phyloP scores from a whole-genome alignment of 2,329 filamentous ascomycete species.

The Moelleriella libera region DNA sequence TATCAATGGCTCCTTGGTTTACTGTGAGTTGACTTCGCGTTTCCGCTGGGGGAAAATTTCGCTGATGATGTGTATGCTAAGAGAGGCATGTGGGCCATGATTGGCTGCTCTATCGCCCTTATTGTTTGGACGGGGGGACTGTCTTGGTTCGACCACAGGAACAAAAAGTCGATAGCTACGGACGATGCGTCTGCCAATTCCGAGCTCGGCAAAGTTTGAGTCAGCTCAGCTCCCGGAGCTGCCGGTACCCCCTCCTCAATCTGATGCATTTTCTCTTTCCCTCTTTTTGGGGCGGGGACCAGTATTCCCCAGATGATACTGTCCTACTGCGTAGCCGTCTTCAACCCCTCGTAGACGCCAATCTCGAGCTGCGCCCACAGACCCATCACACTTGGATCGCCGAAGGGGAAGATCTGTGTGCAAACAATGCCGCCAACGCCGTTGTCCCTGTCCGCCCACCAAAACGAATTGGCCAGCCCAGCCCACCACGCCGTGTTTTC shows the following conservation, averaged over 20 bases:
- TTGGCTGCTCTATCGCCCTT: conserved; percentile 45
- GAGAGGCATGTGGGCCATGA: conserved; percentile 64
- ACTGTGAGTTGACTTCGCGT: conserved; percentile 28
- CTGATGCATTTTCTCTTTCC: too few species aligned
- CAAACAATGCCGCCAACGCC: conserved; percentile 39
- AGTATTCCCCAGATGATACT: too few species aligned
- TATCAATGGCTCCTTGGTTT: conserved; percentile 52
- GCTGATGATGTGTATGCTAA: conserved; percentile 10
- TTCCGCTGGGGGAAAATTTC: neutral
- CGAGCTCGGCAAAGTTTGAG: too few species aligned
- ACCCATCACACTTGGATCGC: conserved; percentile 23
- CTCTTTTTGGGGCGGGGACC: too few species aligned
- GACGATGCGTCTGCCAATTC: neutral
- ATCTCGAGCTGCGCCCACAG: conserved; percentile 25
- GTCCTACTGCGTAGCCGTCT: neutral
- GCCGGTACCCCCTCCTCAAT: too few species aligned
- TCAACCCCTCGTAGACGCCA: conserved; percentile 16
- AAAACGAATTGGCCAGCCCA: conserved; percentile 45
- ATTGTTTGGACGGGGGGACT: conserved; percentile 43
- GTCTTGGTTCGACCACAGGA: conserved; percentile 23
- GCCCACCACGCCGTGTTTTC: conserved; percentile 39
- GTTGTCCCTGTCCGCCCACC: conserved; percentile 48
- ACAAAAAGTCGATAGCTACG: conserved; percentile 3
- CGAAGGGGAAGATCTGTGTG: conserved; percentile 36
- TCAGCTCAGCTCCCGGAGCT: too few species aligned